Conservation (phyloP, 2,329 filamentous ascomycete genomes). For the Fusarium nisikadoi region DNA sequence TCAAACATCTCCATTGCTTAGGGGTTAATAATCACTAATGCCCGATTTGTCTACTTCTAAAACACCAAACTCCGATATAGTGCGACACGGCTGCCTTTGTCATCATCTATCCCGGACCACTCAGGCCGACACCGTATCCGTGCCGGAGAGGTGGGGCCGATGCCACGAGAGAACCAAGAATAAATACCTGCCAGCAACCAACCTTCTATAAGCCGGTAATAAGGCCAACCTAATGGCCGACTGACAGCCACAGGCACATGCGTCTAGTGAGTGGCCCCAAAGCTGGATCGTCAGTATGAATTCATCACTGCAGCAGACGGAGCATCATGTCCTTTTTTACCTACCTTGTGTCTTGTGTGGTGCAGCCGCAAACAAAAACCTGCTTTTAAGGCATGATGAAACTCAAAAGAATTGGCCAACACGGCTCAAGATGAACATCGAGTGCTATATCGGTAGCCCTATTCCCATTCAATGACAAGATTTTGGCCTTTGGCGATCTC, state of each 20-base stretch:
- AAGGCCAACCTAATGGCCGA: not conserved
- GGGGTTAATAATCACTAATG: not conserved
- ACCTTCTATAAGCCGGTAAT: conserved; percentile 12
- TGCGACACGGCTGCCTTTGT: not conserved
- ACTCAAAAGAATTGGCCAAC: not conserved
- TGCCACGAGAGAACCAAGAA: not conserved
- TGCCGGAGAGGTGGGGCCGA: conserved; percentile 30
- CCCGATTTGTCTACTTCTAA: not conserved
- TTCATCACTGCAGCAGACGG: conserved; percentile 4
- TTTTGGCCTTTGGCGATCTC: conserved; percentile 20
- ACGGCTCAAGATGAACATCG: not conserved
- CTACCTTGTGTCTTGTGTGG: not conserved
- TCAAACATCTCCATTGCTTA: not conserved
- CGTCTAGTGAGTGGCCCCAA: not conserved
- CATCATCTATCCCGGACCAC: not conserved
- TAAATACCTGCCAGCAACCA: not conserved
- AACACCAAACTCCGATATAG: not conserved
- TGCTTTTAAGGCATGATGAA: conserved; percentile 19
- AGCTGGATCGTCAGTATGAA: conserved; percentile 7
- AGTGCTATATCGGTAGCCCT: not conserved
- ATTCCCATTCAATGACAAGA: conserved; percentile 8
- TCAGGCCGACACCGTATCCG: not conserved
- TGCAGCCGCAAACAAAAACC: conserved; percentile 14
- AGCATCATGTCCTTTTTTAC: not conserved
- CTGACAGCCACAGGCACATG: not conserved